Conservation (phyloP, 148 eudicot genomes). For the Rhododendron williamsianum region DNA sequence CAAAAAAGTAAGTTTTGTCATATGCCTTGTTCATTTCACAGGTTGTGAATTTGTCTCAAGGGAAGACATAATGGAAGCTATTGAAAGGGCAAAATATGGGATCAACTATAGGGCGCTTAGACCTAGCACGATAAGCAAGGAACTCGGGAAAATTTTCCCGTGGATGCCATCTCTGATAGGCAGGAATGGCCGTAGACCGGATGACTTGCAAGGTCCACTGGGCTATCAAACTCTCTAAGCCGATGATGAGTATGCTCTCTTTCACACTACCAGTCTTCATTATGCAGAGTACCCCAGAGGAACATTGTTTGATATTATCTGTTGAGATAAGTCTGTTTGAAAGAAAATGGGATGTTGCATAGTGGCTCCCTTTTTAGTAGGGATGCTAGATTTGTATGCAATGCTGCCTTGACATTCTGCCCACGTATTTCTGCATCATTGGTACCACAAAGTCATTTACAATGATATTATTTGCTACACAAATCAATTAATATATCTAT, state of each 20-base stretch:
- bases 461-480: too few relatives aligned
- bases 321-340: neutral
- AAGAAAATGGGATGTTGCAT: neutral
- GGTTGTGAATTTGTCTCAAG: slow-evolving; percentile 76
- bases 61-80: slow-evolving; percentile 92
- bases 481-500: too few relatives aligned
- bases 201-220: slow-evolving; percentile 46
- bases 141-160: slow-evolving; percentile 74
- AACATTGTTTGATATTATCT: neutral
- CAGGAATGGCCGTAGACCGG: slow-evolving; percentile 30
- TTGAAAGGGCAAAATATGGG: slow-evolving; percentile 89
- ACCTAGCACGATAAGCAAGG: slow-evolving; percentile 44
- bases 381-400: neutral
- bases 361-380: neutral
- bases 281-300: slow-evolving; percentile 31
- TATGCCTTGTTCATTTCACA: slow-evolving; percentile 15
- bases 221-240: slow-evolving; percentile 89
- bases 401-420: neutral
- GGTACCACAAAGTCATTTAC: too few relatives aligned
- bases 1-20: neutral
- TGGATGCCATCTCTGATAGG: slow-evolving; percentile 83
- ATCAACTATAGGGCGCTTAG: slow-evolving; percentile 46
- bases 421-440: neutral
- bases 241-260: slow-evolving; percentile 22
- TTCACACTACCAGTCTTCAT: slow-evolving; percentile 3